Percentiles rank a stretch among this genome's conserved stretches.
These are phyloP conservation scores for Penicillium decumbens DNA, from an alignment of 2,329 filamentous ascomycete genomes.

Conservation along the genomic window DNA sequence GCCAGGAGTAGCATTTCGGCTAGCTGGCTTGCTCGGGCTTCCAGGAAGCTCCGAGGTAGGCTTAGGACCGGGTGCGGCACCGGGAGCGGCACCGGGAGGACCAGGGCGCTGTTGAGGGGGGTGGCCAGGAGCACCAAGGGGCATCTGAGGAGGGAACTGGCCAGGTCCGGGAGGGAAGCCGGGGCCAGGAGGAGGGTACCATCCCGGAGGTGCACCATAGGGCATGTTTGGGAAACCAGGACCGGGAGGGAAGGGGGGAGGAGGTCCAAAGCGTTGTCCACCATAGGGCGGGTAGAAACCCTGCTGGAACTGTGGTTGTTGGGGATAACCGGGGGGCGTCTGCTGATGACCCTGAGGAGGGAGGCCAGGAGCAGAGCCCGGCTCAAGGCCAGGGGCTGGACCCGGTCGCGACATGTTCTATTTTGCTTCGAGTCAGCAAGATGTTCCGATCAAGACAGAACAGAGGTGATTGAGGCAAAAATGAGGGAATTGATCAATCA, in stretches of 20 bases:
- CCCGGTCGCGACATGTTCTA: constrained; percentile 44
- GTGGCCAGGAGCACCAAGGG: constrained; percentile 53
- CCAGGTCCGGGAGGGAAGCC: constrained; percentile 66
- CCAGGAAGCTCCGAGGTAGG: constrained; percentile 44
- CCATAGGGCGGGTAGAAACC: constrained; percentile 45
- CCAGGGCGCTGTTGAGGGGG: constrained; percentile 38
- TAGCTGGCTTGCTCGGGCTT: constrained; percentile 35
- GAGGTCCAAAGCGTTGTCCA: constrained; percentile 45
- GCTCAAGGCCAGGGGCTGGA: constrained; percentile 23
- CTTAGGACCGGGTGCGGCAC: constrained; percentile 29
- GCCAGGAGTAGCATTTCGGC: constrained; percentile 33
- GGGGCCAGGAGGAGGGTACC: constrained; percentile 71
- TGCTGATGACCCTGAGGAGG: constrained; percentile 39
- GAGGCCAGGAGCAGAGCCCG: constrained; percentile 29
- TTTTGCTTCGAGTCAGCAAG: constrained; percentile 22
- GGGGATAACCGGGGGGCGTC: constrained; percentile 38
- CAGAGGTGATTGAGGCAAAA: constrained; percentile 1
- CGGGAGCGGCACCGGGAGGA: constrained; percentile 26
- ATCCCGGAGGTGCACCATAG: constrained; percentile 70
- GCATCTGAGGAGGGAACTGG: constrained; percentile 59
- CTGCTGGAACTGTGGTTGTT: constrained; percentile 40
- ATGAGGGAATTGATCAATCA: constrained; percentile 54
- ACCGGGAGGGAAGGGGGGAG: constrained; percentile 51
- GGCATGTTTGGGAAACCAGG: constrained; percentile 65
- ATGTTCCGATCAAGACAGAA: constrained; percentile 1